phyloP scores from a whole-genome alignment of 1,284 basidiomycete species.

The Ceratobasidium sp. region DNA sequence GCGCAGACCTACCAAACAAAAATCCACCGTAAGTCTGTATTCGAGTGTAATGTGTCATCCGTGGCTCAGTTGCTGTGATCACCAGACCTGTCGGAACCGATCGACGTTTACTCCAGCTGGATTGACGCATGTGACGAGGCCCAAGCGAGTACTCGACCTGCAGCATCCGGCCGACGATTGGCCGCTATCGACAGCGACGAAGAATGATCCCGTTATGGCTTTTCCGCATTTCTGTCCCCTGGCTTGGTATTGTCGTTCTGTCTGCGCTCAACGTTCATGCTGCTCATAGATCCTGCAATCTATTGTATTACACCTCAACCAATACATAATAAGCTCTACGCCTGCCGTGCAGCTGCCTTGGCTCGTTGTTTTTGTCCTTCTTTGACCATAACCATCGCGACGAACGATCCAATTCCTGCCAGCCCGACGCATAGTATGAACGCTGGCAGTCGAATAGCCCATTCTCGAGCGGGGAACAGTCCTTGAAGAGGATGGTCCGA shows the following conservation, averaged over 20 bases:
- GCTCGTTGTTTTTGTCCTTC: slow-evolving; percentile 67
- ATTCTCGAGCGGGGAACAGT: slow-evolving; percentile 86
- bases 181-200: slow-evolving; percentile 40
- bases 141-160: slow-evolving; percentile 51
- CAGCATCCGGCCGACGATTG: slow-evolving; percentile 17
- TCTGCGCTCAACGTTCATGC: slow-evolving; percentile 4
- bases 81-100: slow-evolving; percentile 81
- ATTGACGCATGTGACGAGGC: slow-evolving; percentile 90
- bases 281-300: slow-evolving; percentile 30
- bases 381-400: slow-evolving; percentile 76
- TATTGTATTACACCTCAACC: neutral
- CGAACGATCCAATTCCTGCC: slow-evolving; percentile 76
- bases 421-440: slow-evolving; percentile 81
- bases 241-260: neutral
- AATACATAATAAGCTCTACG: slow-evolving; percentile 11
- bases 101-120: slow-evolving; percentile 92
- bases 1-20: slow-evolving; percentile 84
- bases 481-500: slow-evolving; percentile 71
- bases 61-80: slow-evolving; percentile 45
- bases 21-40: slow-evolving; percentile 73
- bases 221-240: neutral
- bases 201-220: slow-evolving; percentile 11
- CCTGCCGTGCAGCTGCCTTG: slow-evolving; percentile 42
- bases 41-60: neutral
- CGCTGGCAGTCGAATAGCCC: slow-evolving; percentile 87